Base-by-base conservation (phyloP, 2,329 filamentous ascomycete species). In the Colletotrichum sp. region DNA sequence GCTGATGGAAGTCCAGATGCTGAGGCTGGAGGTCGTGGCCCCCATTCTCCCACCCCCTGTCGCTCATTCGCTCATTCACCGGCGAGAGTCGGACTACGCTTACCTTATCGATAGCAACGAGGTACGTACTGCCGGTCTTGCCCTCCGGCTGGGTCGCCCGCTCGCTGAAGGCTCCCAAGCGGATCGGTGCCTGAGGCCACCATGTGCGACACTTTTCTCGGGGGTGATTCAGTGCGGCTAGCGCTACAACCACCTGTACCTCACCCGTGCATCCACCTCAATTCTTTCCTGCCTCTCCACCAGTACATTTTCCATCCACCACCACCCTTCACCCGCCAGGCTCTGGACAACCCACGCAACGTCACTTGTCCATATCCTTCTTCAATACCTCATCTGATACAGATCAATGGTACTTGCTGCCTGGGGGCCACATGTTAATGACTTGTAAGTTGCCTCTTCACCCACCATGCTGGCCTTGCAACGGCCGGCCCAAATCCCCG, bases 391-490 rank as follows among this genome's bases (percentile, higher is more conserved):
- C 63, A 34, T 65, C 68, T 66, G 72, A 66, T 65, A 36, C 60
- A 64, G 44, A 65, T 69, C 62, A 69, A 71, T 72, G 66, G 52
- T 78, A 79, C 77, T 75, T 80, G 82, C 81, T 85, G 83, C 83
- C 83, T 86, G 83, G 81, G 80, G 80, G 82, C 82, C 82, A 81
- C 86, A 83, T 80, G 83, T 88, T 87, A 83, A 89, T 89, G 87
- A 88, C 85, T 88, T 86, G 88, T 90, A 85, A 88, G 88, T 90
- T 77, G 15, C 77, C 79, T 81, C 78, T 72, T 80, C 79, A 79
- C 78, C 79, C 74, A 76, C 74, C 77, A 75, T 67, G 64, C 79
- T 80, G 78, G 81, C 80, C 78, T 79, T 80, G 80, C 81, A 80
- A 81, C 79, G 81, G 83, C 81, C 79, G 81, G 67, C 80, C 81